Conservation (phyloP, 331 rosid species). For the Malus hybrid region DNA sequence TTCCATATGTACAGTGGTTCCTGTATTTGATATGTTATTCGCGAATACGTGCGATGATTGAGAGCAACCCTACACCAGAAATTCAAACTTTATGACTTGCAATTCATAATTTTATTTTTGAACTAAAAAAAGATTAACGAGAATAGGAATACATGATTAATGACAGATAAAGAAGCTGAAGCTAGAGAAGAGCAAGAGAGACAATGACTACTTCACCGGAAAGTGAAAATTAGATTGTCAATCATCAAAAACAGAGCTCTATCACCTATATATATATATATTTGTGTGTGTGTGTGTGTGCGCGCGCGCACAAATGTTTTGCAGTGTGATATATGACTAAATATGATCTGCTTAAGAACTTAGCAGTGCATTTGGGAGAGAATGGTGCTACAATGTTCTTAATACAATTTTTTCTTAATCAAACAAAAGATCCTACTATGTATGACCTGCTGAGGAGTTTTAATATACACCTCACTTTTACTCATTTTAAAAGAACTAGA, state of each 20-base stretch:
- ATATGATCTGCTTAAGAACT: background rate
- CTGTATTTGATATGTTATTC: conserved; percentile 78
- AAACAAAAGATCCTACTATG: background rate
- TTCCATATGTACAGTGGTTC: conserved; percentile 76
- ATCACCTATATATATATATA: background rate
- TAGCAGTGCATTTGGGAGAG: background rate
- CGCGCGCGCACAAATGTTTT: background rate
- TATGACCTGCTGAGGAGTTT: background rate
- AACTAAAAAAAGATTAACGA: background rate
- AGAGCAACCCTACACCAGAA: conserved; percentile 72
- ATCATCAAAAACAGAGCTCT: background rate
- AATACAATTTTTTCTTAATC: background rate
- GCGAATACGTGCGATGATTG: conserved; percentile 90
- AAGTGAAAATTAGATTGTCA: background rate
- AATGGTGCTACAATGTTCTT: background rate
- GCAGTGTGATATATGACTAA: background rate
- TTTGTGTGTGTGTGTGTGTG: no score
- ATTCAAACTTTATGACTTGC: conserved; percentile 17
- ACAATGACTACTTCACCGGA: background rate
- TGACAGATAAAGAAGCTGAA: conserved; percentile 5
- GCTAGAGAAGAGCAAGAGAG: conserved; percentile 4
- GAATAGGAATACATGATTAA: background rate
- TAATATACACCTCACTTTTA: background rate
- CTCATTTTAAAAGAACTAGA: background rate
- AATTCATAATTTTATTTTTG: conserved; percentile 8